phyloP scores from a whole-genome alignment of 257 asterid species.

The Buddleja alternifolia region DNA sequence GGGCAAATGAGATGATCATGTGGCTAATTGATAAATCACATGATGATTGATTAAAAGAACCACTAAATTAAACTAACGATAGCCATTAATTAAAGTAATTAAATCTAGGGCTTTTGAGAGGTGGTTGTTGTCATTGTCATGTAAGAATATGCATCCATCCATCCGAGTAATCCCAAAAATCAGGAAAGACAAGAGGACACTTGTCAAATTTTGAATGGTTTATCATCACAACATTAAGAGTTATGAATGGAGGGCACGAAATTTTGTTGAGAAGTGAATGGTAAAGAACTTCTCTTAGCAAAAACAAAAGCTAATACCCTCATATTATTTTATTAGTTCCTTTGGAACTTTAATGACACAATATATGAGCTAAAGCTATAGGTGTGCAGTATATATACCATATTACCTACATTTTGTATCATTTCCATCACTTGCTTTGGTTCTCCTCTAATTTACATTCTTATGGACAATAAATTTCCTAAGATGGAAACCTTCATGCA shows the following conservation, averaged over 20 bases:
- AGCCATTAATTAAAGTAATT: slow-evolving; percentile 30
- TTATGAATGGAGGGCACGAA: slow-evolving; percentile 79
- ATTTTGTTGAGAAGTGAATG: slow-evolving; percentile 4
- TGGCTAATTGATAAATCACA: slow-evolving; percentile 52
- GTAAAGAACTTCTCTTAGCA: slow-evolving; percentile 1
- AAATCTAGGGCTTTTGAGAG: slow-evolving; percentile 32
- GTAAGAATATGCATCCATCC: slow-evolving; percentile 45
- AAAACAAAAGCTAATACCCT: neutral
- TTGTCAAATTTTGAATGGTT: slow-evolving; percentile 47
- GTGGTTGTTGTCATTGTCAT: slow-evolving; percentile 45
- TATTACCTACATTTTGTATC: slow-evolving; percentile 30
- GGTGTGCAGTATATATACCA: slow-evolving; percentile 36
- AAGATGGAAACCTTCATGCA: slow-evolving; percentile 47
- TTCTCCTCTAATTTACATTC: slow-evolving; percentile 24
- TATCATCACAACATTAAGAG: slow-evolving; percentile 33
- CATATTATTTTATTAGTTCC: slow-evolving; percentile 31
- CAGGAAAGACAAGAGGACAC: slow-evolving; percentile 45
- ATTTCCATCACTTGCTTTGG: slow-evolving; percentile 34
- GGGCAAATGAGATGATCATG: slow-evolving; percentile 40
- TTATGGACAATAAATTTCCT: slow-evolving; percentile 38
- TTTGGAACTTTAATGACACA: slow-evolving; percentile 29
- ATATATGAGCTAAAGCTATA: slow-evolving; percentile 25
- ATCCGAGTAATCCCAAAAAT: slow-evolving; percentile 34
- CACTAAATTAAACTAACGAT: slow-evolving; percentile 6
- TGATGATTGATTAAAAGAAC: slow-evolving; percentile 40